phyloP scores from a whole-genome alignment of 345 rosid genomes.

The Boechera divaricarpa region DNA sequence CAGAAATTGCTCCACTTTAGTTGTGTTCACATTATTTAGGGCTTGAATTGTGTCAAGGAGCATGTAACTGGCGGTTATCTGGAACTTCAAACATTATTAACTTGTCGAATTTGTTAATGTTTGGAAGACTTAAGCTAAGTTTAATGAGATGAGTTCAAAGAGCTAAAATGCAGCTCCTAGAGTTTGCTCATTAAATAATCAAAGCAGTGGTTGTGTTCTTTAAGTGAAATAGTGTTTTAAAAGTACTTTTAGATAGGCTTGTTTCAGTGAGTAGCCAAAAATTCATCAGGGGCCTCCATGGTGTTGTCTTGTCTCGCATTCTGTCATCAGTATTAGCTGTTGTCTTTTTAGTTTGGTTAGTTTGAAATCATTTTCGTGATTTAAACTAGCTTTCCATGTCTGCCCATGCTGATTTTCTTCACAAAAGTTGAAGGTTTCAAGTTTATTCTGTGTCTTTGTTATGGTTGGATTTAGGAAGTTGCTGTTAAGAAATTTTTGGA shows the following conservation, averaged over 20 bases:
- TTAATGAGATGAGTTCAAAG: slow-evolving; percentile 2
- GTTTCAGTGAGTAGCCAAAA: slow-evolving; percentile 21
- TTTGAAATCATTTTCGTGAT: background rate
- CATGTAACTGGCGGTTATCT: slow-evolving; percentile 13
- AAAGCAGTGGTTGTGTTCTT: slow-evolving; percentile 16
- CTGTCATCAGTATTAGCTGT: slow-evolving; percentile 10
- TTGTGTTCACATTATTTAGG: too few species aligned
- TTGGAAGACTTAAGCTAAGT: slow-evolving; percentile 5
- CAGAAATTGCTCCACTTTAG: too few species aligned
- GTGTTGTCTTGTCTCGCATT: background rate
- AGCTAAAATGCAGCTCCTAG: slow-evolving; percentile 9
- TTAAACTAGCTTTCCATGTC: slow-evolving; percentile 1
- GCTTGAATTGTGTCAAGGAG: background rate
- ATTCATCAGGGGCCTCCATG: background rate
- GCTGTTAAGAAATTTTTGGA: slow-evolving; percentile 99
- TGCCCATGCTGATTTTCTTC: slow-evolving; percentile 14
- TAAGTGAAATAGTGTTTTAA: slow-evolving; percentile 1
- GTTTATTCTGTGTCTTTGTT: slow-evolving; percentile 42
- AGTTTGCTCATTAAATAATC: slow-evolving; percentile 19
- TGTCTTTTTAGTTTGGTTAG: slow-evolving; percentile 5
- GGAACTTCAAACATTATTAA: background rate
- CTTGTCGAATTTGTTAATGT: background rate
- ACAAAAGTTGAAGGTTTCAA: slow-evolving; percentile 14
- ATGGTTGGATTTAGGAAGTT: slow-evolving; percentile 75
- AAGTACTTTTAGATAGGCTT: slow-evolving; percentile 14